Evolutionary conservation across 2,329 filamentous ascomycete species (phyloP).

Genomic region (Neonectria sp.): DNA sequence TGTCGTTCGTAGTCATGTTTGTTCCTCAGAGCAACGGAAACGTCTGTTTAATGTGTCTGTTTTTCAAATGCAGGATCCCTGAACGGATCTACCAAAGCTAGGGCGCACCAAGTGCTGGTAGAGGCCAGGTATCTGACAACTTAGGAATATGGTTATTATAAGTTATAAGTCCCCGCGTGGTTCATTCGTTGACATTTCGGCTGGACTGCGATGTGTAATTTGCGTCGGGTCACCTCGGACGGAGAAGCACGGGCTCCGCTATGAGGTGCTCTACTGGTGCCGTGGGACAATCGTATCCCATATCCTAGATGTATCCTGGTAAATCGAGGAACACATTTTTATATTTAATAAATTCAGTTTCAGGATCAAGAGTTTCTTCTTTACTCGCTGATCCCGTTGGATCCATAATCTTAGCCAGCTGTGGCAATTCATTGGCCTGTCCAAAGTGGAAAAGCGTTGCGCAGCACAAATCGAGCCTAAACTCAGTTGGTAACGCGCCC

Average conservation of each 20-base stretch:
- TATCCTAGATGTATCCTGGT: not conserved
- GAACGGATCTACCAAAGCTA: not conserved
- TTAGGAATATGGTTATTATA: not conserved
- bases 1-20: too few relatives aligned
- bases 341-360: not conserved
- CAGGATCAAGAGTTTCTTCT: not conserved
- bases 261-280: not conserved
- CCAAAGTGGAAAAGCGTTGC: constrained; percentile 26
- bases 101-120: not conserved
- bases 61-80: not conserved
- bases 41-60: too few relatives aligned
- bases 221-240: not conserved
- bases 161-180: not conserved
- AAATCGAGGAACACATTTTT: not conserved
- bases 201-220: not conserved
- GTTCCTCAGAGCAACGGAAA: not conserved
- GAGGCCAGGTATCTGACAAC: not conserved
- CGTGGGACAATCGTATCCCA: not conserved
- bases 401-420: not conserved
- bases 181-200: not conserved
- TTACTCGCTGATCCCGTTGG: not conserved
- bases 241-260: not conserved
- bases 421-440: constrained; percentile 1
- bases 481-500: constrained; percentile 34
- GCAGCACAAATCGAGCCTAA: constrained; percentile 28